Evolutionary conservation across 179 eudicot genomes (phyloP), one percentile per base, ranked within the genome.

Genomic region (Heliamphora pulchella): DNA sequence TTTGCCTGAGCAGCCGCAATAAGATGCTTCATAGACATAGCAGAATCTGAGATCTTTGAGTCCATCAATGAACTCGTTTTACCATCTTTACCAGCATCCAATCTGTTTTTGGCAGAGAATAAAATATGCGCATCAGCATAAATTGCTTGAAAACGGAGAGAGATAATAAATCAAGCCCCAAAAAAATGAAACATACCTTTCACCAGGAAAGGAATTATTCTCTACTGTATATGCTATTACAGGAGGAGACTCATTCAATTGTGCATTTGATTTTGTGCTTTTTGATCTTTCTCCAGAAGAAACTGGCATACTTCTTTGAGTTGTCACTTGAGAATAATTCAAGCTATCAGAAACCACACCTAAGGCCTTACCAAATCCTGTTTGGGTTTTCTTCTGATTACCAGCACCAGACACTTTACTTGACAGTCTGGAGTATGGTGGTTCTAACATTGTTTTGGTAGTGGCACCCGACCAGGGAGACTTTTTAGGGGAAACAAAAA

Each of bases 1-100:
- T 88, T 95, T 8, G 97, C 98, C 85, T 93, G 97, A 85, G 99
- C 98, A 85, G 90, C 98, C 58, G 98, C 98, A 79, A 96, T 96
- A 74, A 96, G 89, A 87, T 87, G 80, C 84, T 82, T 95, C 88
- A 95, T 93, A 75, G 98, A 92, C 73, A 51, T 70, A 41, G 82
- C 87, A 69, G 93, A 79, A 68, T 93, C 94, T 50, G 86, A 75
- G 70, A 75, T 81, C 85, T 86, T 90, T 44, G 87, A 84, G 76
- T 93, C 94, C 66, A 78, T 71, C 61, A 82, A 57, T 50, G 84
- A 83, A 80, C 84, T 84, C 47, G 70, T 66, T 82, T 68, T 89
- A 57, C 87, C 90, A 20, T 82, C 86, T 74, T 65, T 82, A 66
- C 77, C 78, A 78, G 84, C 85, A 85, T 90, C 92, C 79, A 83